Evolutionary conservation across 2,329 filamentous ascomycete species (phyloP).

Genomic region (Aspergillus tamarii): DNA sequence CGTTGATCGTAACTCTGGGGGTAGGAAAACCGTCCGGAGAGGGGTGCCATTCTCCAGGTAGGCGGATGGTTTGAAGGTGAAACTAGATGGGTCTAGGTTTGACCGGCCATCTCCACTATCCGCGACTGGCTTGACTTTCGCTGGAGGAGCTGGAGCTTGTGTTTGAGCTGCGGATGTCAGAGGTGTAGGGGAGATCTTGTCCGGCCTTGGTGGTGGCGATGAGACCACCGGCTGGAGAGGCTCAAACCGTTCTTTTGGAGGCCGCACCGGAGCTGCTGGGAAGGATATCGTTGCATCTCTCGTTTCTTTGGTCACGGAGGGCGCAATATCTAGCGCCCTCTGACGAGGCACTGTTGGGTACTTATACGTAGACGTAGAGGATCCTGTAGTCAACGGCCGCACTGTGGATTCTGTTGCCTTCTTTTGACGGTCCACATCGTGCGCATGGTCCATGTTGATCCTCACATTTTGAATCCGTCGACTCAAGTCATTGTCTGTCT

Average conservation of each 20-base stretch:
- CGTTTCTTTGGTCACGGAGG: conserved; percentile 23
- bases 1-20: conserved; percentile 69
- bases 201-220: conserved; percentile 30
- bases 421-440: conserved; percentile 13
- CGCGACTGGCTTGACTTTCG: conserved; percentile 26
- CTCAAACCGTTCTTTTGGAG: conserved; percentile 41
- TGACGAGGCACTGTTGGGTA: conserved; percentile 49
- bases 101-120: conserved; percentile 20
- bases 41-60: conserved; percentile 89
- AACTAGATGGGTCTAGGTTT: conserved; percentile 54
- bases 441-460: conserved; percentile 39
- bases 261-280: conserved; percentile 38
- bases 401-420: conserved; percentile 14
- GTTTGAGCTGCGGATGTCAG: conserved; percentile 15
- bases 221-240: conserved; percentile 18
- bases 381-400: conserved; percentile 20
- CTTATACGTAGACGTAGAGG: conserved; percentile 38
- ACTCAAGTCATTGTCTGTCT: conserved; percentile 51
- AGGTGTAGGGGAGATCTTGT: conserved; percentile 25
- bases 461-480: conserved; percentile 56
- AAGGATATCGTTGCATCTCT: conserved; percentile 22
- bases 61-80: conserved; percentile 81
- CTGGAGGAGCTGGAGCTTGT: conserved; percentile 27
- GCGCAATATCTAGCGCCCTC: conserved; percentile 29
- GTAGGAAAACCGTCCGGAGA: conserved; percentile 85